A percentile compares a stretch with the other conserved stretches of the same genome.
phyloP scores from a whole-genome alignment of 106 monocot species.

The Narthecium ossifragum region DNA sequence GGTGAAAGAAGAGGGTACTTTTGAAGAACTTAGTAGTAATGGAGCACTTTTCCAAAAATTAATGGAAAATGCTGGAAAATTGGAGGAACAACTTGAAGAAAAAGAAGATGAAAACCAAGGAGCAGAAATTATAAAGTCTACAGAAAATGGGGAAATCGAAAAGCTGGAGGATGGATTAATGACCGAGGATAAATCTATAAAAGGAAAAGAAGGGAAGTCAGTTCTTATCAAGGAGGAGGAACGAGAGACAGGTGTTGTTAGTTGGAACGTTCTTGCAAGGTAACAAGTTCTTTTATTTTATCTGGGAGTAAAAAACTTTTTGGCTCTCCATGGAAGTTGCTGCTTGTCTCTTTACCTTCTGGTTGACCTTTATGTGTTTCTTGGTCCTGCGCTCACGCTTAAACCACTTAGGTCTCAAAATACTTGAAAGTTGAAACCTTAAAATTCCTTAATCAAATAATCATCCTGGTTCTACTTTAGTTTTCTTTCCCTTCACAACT shows the following conservation, averaged over 20 bases:
- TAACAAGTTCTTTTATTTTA: conserved; percentile 18
- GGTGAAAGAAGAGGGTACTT: conserved; percentile 94
- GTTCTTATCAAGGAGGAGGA: conserved; percentile 90
- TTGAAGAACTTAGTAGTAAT: conserved; percentile 68
- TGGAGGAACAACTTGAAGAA: conserved; percentile 81
- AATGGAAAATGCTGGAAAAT: conserved; percentile 99
- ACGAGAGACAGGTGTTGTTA: conserved; percentile 95
- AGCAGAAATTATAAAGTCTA: conserved; percentile 15
- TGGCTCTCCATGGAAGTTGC: too few species aligned
- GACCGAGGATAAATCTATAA: conserved; percentile 26
- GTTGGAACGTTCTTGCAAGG: conserved; percentile 64
- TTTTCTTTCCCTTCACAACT: too few species aligned
- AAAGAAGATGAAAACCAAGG: conserved; percentile 24
- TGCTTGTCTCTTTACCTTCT: too few species aligned
- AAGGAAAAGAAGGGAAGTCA: conserved; percentile 58
- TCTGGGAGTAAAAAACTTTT: too few species aligned
- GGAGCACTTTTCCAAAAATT: conserved; percentile 82
- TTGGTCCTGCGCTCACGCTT: too few species aligned
- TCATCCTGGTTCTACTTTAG: too few species aligned
- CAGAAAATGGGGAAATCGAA: conserved; percentile 34
- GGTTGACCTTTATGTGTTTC: too few species aligned
- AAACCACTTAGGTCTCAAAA: too few species aligned
- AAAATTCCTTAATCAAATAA: too few species aligned
- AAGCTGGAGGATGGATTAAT: conserved; percentile 18
- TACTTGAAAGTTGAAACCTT: too few species aligned